Base-by-base conservation (phyloP, 2,329 filamentous ascomycete genomes). In the Aspergillus sp. region DNA sequence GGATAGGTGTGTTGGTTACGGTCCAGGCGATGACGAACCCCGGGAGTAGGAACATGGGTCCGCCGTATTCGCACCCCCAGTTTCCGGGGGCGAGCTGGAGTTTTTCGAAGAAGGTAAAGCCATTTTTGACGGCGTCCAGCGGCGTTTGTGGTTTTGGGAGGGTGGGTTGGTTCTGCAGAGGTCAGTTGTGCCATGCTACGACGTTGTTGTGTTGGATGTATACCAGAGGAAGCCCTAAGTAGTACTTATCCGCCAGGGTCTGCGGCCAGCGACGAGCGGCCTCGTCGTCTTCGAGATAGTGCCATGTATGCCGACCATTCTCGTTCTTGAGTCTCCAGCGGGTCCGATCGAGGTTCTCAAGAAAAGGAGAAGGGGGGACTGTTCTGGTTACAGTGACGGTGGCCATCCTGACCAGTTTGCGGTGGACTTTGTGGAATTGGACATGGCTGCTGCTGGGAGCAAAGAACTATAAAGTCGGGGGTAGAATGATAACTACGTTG, bases 11-110 rank as follows among this genome's bases (percentile, higher is more conserved):
- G 70, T 93, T 87, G 61, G 93, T 98, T 53, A 89, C 89, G 72
- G 96, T 93, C 86, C 91, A 96, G 24, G 89, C 83, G 64, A 96
- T 86, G 60, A 97, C 86, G 22, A 96, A 73, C 44, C 93, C 91
- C 0, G 93, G 91, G 1, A 98, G 81, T 39, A 98, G 83, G 71
- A 99, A 99, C 90, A 97, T 93, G 4, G 95, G 95, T 0, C 95
- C 95, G 55, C 95, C 95, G 77, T 99, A 99, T 73, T 99, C 95
- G 78, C 93, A 97, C 5, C 83, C 95, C 95, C 95, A 99, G 70
- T 97, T 91, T 6, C 95, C 95, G 1, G 91, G 89, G 11, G 88
- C 86, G 1, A 97, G 82, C 73, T 99, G 95, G 20, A 98, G 84
- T 62, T 93, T 85, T 56, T 92, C 89, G 78, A 96, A 96, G 80